phyloP scores from a whole-genome alignment of 768 basidiomycete genomes.

The Termitomyces sp. region DNA sequence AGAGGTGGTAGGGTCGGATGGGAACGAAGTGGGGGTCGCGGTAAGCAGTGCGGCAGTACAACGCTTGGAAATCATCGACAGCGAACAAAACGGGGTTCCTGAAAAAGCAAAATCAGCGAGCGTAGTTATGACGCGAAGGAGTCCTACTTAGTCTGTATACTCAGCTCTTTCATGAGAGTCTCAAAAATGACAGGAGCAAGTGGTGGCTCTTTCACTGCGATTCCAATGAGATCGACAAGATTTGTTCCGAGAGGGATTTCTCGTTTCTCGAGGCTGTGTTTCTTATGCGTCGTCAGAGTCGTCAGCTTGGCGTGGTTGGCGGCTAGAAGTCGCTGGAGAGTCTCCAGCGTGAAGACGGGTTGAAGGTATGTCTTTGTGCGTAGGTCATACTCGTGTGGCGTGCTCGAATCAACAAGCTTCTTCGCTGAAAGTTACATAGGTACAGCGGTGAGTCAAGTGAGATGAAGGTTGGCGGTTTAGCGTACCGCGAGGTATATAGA shows the following conservation, averaged over 20 bases:
- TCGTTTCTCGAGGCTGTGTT: slow-evolving; percentile 42
- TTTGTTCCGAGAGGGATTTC: slow-evolving; percentile 43
- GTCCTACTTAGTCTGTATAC: slow-evolving; percentile 58
- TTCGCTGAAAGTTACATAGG: slow-evolving; percentile 19
- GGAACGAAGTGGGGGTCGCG: slow-evolving; percentile 65
- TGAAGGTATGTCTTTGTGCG: slow-evolving; percentile 77
- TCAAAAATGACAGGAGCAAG: slow-evolving; percentile 53
- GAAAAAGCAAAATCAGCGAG: not conserved
- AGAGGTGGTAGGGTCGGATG: slow-evolving; percentile 74
- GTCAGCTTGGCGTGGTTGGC: slow-evolving; percentile 50
- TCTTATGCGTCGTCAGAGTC: slow-evolving; percentile 33
- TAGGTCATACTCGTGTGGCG: slow-evolving; percentile 67
- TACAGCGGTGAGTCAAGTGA: not conserved
- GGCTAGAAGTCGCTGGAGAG: slow-evolving; percentile 54
- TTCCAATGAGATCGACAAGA: slow-evolving; percentile 49
- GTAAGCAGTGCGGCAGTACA: slow-evolving; percentile 67
- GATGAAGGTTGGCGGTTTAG: not conserved
- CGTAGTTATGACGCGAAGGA: not conserved
- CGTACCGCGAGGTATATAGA: slow-evolving; percentile 79
- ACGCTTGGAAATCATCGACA: slow-evolving; percentile 82
- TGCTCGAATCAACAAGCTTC: slow-evolving; percentile 68
- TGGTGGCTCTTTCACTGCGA: slow-evolving; percentile 50
- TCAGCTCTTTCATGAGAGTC: slow-evolving; percentile 56
- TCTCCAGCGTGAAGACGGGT: slow-evolving; percentile 55
- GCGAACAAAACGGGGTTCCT: slow-evolving; percentile 81